These are phyloP conservation scores for Zasmidium citrigriseum DNA, from an alignment of 2,329 filamentous ascomycete genomes.

Conservation along the genomic window DNA sequence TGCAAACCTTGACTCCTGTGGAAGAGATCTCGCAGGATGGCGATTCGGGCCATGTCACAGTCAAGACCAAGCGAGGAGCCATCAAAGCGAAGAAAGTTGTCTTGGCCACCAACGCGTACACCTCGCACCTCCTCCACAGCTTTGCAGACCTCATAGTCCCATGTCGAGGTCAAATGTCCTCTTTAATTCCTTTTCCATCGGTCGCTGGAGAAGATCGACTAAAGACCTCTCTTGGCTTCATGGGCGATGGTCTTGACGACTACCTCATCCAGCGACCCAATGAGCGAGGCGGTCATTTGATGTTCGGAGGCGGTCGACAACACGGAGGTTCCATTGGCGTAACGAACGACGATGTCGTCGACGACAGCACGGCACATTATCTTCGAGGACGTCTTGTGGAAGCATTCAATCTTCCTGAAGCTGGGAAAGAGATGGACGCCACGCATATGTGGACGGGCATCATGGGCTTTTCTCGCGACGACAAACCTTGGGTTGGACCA, in stretches of 20 bases:
- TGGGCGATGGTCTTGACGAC: slow-evolving; percentile 63
- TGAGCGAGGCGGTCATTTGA: slow-evolving; percentile 54
- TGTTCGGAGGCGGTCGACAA: slow-evolving; percentile 70
- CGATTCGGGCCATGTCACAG: slow-evolving; percentile 1
- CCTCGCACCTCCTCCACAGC: slow-evolving; percentile 69
- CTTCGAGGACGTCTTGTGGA: slow-evolving; percentile 50
- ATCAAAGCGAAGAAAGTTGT: slow-evolving; percentile 66
- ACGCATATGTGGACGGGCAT: slow-evolving; percentile 70
- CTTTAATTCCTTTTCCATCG: slow-evolving; percentile 59
- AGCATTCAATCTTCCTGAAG: slow-evolving; percentile 36
- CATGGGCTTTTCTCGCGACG: slow-evolving; percentile 73
- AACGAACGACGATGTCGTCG: slow-evolving; percentile 61
- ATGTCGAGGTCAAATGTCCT: slow-evolving; percentile 71
- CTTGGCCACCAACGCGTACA: slow-evolving; percentile 82
- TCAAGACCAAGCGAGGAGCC: slow-evolving; percentile 69
- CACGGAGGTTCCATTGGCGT: slow-evolving; percentile 59
- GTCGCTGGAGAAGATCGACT: slow-evolving; percentile 42
- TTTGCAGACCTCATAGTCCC: slow-evolving; percentile 75
- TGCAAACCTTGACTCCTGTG: slow-evolving; percentile 74
- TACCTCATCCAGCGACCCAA: slow-evolving; percentile 72
- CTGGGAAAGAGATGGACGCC: slow-evolving; percentile 47
- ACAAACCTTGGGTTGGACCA: slow-evolving; percentile 68
- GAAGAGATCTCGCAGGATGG: slow-evolving; percentile 28
- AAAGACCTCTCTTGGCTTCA: slow-evolving; percentile 64
- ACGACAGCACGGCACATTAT: slow-evolving; percentile 57